Conservation (phyloP, 2,329 filamentous ascomycete species). For the Aspergillus niger region DNA sequence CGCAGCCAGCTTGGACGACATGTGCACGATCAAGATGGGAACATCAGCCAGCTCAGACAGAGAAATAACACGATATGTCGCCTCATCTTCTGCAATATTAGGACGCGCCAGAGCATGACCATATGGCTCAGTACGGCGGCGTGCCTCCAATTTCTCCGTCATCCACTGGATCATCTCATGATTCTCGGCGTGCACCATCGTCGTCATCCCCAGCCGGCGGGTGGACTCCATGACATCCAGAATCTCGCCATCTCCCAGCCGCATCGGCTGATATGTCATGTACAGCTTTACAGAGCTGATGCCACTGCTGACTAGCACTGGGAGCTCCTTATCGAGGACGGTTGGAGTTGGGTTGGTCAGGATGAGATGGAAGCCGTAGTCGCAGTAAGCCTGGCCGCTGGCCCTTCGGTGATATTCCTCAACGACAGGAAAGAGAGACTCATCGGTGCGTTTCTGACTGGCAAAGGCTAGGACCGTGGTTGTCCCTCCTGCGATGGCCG, state of each 20-base stretch:
- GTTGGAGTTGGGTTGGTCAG: slow-evolving; percentile 33
- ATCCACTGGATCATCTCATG: slow-evolving; percentile 18
- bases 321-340: slow-evolving; percentile 43
- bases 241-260: slow-evolving; percentile 44
- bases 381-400: slow-evolving; percentile 52
- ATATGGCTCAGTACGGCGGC: slow-evolving; percentile 35
- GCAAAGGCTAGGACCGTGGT: slow-evolving; percentile 63
- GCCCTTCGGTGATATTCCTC: slow-evolving; percentile 52
- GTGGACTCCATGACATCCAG: slow-evolving; percentile 47
- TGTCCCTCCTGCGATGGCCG: slow-evolving; percentile 51
- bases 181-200: slow-evolving; percentile 53
- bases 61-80: slow-evolving; percentile 53
- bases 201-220: slow-evolving; percentile 46
- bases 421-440: slow-evolving; percentile 50
- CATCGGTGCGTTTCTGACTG: slow-evolving; percentile 51
- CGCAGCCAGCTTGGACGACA: slow-evolving; percentile 52
- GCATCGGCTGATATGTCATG: slow-evolving; percentile 50
- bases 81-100: slow-evolving; percentile 46
- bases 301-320: slow-evolving; percentile 39
- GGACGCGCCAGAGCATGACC: slow-evolving; percentile 48
- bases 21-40: slow-evolving; percentile 57
- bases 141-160: neutral
- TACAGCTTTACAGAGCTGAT: slow-evolving; percentile 52
- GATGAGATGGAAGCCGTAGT: slow-evolving; percentile 57
- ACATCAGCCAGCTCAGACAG: slow-evolving; percentile 53